Percentiles rank a stretch among this genome's conserved stretches.
These are phyloP conservation scores for Salix purpurea DNA, from an alignment of 345 rosid genomes.

Conservation along the genomic window DNA sequence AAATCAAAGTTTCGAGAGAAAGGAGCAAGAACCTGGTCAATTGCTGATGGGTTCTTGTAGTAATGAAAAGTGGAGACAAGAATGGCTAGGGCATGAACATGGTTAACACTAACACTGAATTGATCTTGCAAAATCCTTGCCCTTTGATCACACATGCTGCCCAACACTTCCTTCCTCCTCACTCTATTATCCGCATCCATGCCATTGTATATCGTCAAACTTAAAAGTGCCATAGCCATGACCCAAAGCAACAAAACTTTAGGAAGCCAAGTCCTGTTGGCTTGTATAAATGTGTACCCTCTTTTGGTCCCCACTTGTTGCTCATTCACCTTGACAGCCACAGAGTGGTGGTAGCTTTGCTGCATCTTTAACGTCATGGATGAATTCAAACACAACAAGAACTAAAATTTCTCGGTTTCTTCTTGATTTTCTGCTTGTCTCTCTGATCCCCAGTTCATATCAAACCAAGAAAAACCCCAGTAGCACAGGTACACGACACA, in stretches of 20 bases:
- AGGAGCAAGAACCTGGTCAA: conserved; percentile 73
- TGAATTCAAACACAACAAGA: conserved; percentile 5
- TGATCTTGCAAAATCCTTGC: conserved; percentile 98
- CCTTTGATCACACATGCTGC: conserved; percentile 92
- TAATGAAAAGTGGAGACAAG: conserved; percentile 96
- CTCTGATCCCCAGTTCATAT: conserved; percentile 46
- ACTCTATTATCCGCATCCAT: conserved; percentile 64
- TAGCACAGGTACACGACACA: conserved; percentile 16
- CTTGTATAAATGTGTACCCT: conserved; percentile 62
- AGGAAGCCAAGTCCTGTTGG: conserved; percentile 65
- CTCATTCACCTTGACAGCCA: conserved; percentile 57
- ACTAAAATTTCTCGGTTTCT: conserved; percentile 18
- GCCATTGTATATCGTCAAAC: conserved; percentile 42
- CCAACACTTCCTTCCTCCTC: conserved; percentile 69
- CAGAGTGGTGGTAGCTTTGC: conserved; percentile 46
- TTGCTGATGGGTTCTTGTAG: conserved; percentile 88
- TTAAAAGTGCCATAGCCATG: conserved; percentile 38
- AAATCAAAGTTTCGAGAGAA: conserved; percentile 1
- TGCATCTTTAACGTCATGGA: conserved; percentile 62
- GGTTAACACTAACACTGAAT: conserved; percentile 93
- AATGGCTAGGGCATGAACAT: conserved; percentile 95
- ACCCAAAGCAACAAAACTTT: conserved; percentile 55
- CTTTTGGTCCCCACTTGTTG: conserved; percentile 52
- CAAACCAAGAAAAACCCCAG: conserved; percentile 36
- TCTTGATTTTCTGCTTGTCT: conserved; percentile 20